Conservation (phyloP, 2,329 filamentous ascomycete species). For the Pseudogymnoascus sp. region DNA sequence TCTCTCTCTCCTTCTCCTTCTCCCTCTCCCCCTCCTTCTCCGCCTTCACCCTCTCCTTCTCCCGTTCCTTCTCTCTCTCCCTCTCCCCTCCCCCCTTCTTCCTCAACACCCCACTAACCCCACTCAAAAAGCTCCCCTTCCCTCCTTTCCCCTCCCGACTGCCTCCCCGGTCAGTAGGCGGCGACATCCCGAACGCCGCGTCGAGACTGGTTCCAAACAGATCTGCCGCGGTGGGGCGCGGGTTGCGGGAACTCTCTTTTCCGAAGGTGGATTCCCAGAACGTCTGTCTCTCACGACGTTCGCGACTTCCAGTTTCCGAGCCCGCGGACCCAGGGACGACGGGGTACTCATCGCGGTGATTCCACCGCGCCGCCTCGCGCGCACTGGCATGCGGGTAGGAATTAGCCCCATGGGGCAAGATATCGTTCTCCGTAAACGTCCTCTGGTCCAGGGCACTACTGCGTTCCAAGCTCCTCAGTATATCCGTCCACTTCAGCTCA, state of each 20-base stretch:
- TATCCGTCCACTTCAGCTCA: conserved; percentile 23
- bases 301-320: conserved; percentile 17
- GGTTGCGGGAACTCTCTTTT: conserved; percentile 20
- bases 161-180: conserved; percentile 21
- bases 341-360: not conserved
- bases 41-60: conserved; percentile 11
- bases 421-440: conserved; percentile 6
- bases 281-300: conserved; percentile 22
- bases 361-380: not conserved
- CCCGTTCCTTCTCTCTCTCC: not conserved
- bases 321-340: conserved; percentile 16
- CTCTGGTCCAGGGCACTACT: not conserved
- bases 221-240: conserved; percentile 16
- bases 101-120: conserved; percentile 7
- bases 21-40: conserved; percentile 15
- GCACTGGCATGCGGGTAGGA: not conserved
- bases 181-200: not conserved
- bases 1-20: not conserved
- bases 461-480: conserved; percentile 20
- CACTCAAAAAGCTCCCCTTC: conserved; percentile 23
- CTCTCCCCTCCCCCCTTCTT: not conserved
- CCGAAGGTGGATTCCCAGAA: conserved; percentile 28
- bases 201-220: not conserved
- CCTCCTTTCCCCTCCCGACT: conserved; percentile 22
- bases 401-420: not conserved